phyloP scores from a whole-genome alignment of 1,284 basidiomycete genomes.

The Fomitopsis betulina region DNA sequence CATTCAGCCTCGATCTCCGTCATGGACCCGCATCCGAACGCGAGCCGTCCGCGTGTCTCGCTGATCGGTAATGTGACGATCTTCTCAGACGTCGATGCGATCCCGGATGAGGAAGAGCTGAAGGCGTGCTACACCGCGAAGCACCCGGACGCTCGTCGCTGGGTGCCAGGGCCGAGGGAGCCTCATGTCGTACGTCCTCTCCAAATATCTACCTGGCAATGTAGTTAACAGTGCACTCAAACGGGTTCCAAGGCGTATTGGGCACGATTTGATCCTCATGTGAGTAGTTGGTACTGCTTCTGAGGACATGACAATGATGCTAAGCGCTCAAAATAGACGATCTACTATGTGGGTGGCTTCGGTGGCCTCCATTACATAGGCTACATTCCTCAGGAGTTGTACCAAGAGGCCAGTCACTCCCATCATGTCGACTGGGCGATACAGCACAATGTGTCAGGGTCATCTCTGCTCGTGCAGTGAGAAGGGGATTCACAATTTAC shows the following conservation, averaged over 20 bases:
- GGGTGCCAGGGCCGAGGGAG: constrained; percentile 46
- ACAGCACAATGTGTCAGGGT: neutral
- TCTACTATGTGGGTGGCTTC: constrained; percentile 68
- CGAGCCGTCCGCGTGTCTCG: constrained; percentile 45
- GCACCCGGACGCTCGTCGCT: constrained; percentile 46
- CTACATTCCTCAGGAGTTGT: constrained; percentile 48
- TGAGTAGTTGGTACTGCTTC: constrained; percentile 13
- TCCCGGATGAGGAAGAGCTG: constrained; percentile 31
- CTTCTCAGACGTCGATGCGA: constrained; percentile 27
- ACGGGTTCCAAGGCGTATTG: constrained; percentile 40
- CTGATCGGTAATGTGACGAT: constrained; percentile 52
- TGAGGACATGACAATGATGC: neutral
- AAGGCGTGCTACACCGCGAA: constrained; percentile 40
- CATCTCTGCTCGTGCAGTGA: neutral
- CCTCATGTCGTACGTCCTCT: constrained; percentile 38
- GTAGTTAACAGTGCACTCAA: neutral
- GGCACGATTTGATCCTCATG: constrained; percentile 52
- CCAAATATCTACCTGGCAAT: neutral
- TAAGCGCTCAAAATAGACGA: constrained; percentile 28
- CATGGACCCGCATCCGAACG: constrained; percentile 36
- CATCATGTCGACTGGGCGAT: neutral
- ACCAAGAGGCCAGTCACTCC: constrained; percentile 28
- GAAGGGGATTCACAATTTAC: no score
- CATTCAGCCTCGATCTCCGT: constrained; percentile 53
- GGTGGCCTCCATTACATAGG: constrained; percentile 58